Percentiles rank a stretch among this genome's conserved stretches.
Evolutionary conservation across 2,329 filamentous ascomycete genomes (phyloP).

Genomic region (Phialophora macrospora): DNA sequence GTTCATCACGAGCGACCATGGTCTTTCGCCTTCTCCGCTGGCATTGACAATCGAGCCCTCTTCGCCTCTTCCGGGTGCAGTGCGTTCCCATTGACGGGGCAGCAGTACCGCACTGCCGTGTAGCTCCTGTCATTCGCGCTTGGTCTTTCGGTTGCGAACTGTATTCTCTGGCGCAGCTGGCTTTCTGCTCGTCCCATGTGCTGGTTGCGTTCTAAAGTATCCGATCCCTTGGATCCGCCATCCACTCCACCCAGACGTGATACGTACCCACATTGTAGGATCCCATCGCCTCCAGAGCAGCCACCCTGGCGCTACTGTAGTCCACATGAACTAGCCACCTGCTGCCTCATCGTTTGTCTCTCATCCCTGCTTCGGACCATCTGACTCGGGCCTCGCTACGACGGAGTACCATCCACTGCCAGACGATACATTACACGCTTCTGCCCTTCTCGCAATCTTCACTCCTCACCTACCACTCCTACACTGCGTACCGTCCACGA

Average conservation of each 20-base stretch:
- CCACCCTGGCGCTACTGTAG: constrained; percentile 15
- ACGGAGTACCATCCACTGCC: constrained; percentile 4
- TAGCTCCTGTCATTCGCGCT: not conserved
- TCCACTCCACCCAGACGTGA: not conserved
- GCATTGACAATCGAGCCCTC: not conserved
- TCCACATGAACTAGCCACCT: constrained; percentile 8
- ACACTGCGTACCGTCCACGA: not conserved
- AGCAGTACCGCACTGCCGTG: not conserved
- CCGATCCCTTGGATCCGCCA: constrained; percentile 7
- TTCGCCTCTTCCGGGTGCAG: not conserved
- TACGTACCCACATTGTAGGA: not conserved
- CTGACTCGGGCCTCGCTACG: constrained; percentile 18
- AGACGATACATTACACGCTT: constrained; percentile 18
- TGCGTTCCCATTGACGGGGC: not conserved
- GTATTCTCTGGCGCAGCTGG: not conserved
- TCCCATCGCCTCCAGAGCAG: constrained; percentile 4
- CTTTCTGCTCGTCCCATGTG: not conserved
- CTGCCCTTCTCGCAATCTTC: constrained; percentile 12
- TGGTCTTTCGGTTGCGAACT: not conserved
- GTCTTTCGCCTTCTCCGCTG: not conserved
- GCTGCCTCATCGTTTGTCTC: constrained; percentile 16
- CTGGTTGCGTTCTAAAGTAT: not conserved
- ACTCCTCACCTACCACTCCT: not conserved
- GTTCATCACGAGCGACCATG: not conserved
- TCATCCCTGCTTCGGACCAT: constrained; percentile 13